Evolutionary conservation across 1,284 basidiomycete species (phyloP).

Genomic region (Mycena citricolor): DNA sequence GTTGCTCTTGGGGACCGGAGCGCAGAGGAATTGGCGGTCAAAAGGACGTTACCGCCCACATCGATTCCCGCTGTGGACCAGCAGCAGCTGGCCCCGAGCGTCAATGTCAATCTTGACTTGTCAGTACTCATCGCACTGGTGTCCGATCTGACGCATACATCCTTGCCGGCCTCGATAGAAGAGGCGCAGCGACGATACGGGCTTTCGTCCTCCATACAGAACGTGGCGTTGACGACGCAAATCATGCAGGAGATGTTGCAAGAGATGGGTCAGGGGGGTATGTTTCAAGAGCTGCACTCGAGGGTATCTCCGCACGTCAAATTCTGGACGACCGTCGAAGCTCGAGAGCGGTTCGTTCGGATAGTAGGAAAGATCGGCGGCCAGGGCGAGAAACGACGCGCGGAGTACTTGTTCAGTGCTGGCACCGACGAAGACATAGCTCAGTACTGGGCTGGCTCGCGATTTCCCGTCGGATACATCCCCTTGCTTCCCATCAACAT

Average conservation of each 20-base stretch:
- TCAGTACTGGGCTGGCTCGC: constrained; percentile 63
- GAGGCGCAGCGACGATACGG: constrained; percentile 61
- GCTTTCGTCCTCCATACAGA: constrained; percentile 64
- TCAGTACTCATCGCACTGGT: constrained; percentile 81
- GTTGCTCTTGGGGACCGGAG: constrained; percentile 66
- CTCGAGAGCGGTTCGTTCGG: constrained; percentile 62
- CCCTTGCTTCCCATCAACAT: constrained; percentile 53
- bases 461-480: constrained; percentile 50
- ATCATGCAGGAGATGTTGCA: constrained; percentile 76
- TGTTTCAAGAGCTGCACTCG: constrained; percentile 64
- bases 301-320: constrained; percentile 44
- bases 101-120: constrained; percentile 73
- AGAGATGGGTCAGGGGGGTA: constrained; percentile 61
- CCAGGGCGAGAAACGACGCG: constrained; percentile 56
- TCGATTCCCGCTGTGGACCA: constrained; percentile 13
- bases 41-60: no score
- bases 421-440: constrained; percentile 35
- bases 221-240: constrained; percentile 66
- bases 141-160: constrained; percentile 77
- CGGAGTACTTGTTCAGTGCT: constrained; percentile 51
- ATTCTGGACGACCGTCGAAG: constrained; percentile 81
- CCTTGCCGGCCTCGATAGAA: constrained; percentile 54
- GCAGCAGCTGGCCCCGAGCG: constrained; percentile 45
- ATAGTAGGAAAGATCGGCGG: constrained; percentile 77
- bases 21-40: constrained; percentile 25